These are phyloP conservation scores for Nakaseomyces delphensis DNA, from an alignment of 1,139 yeast species.

Conservation along the genomic window DNA sequence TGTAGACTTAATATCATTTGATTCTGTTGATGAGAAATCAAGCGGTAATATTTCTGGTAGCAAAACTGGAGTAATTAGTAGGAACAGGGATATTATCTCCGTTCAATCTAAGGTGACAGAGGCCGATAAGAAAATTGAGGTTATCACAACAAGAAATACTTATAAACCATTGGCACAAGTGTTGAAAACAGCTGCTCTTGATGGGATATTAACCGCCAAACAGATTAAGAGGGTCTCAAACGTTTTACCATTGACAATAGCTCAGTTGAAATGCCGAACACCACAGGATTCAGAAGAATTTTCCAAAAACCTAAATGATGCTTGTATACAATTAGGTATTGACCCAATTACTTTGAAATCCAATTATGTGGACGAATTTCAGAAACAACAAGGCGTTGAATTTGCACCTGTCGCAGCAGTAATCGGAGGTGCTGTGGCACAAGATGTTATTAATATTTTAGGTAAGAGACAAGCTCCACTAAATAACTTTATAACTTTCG, in stretches of 20 bases:
- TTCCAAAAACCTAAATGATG: constrained; percentile 29
- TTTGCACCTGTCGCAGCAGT: constrained; percentile 82
- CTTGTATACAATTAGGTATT: constrained; percentile 37
- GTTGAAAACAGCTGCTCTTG: constrained; percentile 34
- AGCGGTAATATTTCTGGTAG: constrained; percentile 36
- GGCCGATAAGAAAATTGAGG: constrained; percentile 39
- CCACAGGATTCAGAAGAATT: constrained; percentile 20
- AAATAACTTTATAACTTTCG: constrained; percentile 70
- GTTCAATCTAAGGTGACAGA: constrained; percentile 38
- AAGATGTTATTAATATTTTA: constrained; percentile 77
- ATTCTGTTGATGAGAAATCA: constrained; percentile 42
- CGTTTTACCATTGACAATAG: constrained; percentile 52
- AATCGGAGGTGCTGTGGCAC: constrained; percentile 83
- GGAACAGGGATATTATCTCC: constrained; percentile 44
- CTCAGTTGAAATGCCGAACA: constrained; percentile 32
- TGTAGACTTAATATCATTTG: constrained; percentile 65
- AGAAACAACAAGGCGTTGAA: constrained; percentile 54
- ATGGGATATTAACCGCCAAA: constrained; percentile 42
- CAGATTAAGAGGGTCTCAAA: constrained; percentile 53
- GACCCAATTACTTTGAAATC: constrained; percentile 34
- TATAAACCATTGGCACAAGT: constrained; percentile 39
- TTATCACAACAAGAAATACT: constrained; percentile 46
- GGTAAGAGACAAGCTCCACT: constrained; percentile 74
- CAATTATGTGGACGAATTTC: constrained; percentile 37
- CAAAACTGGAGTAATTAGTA: constrained; percentile 39